Conservation (phyloP, 2,329 filamentous ascomycete genomes). For the Aureobasidium pullulans region DNA sequence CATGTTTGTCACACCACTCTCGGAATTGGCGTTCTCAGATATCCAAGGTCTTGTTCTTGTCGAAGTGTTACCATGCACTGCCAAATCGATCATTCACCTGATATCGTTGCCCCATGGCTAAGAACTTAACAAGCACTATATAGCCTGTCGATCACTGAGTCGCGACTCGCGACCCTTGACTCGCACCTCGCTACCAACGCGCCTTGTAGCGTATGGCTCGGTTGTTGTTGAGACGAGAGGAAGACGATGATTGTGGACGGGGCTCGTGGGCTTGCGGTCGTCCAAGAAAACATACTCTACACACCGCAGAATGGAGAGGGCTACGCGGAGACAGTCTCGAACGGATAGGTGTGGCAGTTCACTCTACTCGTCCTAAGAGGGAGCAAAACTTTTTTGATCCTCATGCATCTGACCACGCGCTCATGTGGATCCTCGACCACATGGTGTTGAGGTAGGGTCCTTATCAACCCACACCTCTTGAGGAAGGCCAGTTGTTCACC, state of each 20-base stretch:
- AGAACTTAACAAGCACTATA: neutral
- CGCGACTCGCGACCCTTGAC: conserved; percentile 1
- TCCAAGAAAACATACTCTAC: neutral
- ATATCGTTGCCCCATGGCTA: neutral
- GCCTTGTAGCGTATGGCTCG: neutral
- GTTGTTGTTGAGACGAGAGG: neutral
- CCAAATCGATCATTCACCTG: neutral
- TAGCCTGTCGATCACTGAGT: conserved; percentile 1
- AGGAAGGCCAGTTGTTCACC: neutral
- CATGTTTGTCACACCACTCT: neutral
- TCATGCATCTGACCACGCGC: neutral
- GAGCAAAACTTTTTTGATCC: neutral
- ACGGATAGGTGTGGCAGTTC: neutral
- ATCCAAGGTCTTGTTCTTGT: too few species aligned
- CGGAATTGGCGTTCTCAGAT: too few species aligned
- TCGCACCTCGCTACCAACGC: conserved; percentile 2
- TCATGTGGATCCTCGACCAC: neutral
- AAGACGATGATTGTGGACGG: neutral
- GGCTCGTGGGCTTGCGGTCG: neutral
- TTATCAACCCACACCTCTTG: neutral
- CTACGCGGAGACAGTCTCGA: neutral
- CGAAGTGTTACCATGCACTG: too few species aligned
- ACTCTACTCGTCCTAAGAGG: neutral
- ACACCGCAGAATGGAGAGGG: neutral
- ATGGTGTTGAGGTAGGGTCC: neutral